These are phyloP conservation scores for Phaeosphaeria sp. DNA, from an alignment of 2,329 filamentous ascomycete genomes.

Conservation along the genomic window DNA sequence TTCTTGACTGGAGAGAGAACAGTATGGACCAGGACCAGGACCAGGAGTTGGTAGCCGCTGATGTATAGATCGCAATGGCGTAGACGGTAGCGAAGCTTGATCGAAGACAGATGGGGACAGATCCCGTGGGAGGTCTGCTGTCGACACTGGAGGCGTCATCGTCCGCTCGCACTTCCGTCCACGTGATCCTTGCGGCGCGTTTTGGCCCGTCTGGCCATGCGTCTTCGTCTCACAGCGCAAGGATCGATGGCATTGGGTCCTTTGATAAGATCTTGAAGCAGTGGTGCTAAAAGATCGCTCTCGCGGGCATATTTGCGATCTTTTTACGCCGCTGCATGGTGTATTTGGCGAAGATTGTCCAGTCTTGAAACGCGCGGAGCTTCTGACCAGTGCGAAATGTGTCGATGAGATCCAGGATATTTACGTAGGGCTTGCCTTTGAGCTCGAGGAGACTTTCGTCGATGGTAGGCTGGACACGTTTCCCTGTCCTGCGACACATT, in stretches of 20 bases:
- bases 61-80: background rate
- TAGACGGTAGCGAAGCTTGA: background rate
- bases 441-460: conserved; percentile 1
- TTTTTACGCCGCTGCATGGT: too few species aligned
- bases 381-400: background rate
- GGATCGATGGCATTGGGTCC: conserved; percentile 1
- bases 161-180: background rate
- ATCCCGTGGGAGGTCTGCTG: background rate
- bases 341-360: too few species aligned
- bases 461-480: background rate
- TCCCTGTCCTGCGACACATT: conserved; percentile 3
- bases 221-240: background rate
- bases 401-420: conserved; percentile 9
- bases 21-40: too few species aligned
- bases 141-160: background rate
- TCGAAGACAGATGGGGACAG: background rate
- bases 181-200: too few species aligned
- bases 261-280: background rate
- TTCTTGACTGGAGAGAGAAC: too few species aligned
- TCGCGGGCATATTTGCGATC: conserved; percentile 2
- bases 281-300: conserved; percentile 5
- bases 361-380: background rate
- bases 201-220: background rate
- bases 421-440: conserved; percentile 1
- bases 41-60: too few species aligned